These are phyloP conservation scores for Chytridiales sp. DNA, from an alignment of 371 early-diverging fungal genomes.

Conservation along the genomic window DNA sequence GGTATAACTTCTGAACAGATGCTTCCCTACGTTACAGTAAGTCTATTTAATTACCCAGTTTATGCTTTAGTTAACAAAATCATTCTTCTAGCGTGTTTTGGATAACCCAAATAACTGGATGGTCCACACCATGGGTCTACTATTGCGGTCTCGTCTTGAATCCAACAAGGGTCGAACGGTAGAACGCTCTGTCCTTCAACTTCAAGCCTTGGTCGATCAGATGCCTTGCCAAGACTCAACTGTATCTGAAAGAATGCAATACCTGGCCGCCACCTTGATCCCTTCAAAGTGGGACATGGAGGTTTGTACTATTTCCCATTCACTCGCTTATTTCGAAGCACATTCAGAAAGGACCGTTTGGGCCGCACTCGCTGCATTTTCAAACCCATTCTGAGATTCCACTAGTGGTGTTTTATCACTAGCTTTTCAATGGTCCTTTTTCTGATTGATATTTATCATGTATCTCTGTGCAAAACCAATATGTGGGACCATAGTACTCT, in stretches of 20 bases:
- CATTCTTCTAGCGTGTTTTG: conserved; percentile 65
- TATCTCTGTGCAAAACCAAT: conserved; percentile 6
- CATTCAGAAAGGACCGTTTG: conserved; percentile 4
- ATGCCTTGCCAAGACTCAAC: conserved; percentile 67
- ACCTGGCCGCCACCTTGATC: conserved; percentile 71
- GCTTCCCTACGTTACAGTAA: conserved; percentile 75
- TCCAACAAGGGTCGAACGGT: conserved; percentile 82
- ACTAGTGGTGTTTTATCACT: conserved; percentile 18
- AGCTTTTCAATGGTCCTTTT: background rate
- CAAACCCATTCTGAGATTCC: background rate
- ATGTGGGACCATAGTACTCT: conserved; percentile 36
- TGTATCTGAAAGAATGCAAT: conserved; percentile 74
- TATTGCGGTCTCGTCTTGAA: conserved; percentile 89
- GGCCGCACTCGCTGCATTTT: conserved; percentile 4
- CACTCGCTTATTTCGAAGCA: background rate
- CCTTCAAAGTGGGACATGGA: conserved; percentile 96
- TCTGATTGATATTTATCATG: background rate
- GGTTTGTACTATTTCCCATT: conserved; percentile 30
- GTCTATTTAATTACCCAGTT: conserved; percentile 1
- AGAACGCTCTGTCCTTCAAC: conserved; percentile 86
- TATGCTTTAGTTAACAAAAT: conserved; percentile 10
- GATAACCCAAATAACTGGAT: conserved; percentile 95
- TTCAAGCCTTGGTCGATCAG: conserved; percentile 94
- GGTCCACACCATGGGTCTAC: conserved; percentile 90
- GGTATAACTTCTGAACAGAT: conserved; percentile 92